Evolutionary conservation across 2,329 filamentous ascomycete species (phyloP).

Genomic region (Cadophora sp.): DNA sequence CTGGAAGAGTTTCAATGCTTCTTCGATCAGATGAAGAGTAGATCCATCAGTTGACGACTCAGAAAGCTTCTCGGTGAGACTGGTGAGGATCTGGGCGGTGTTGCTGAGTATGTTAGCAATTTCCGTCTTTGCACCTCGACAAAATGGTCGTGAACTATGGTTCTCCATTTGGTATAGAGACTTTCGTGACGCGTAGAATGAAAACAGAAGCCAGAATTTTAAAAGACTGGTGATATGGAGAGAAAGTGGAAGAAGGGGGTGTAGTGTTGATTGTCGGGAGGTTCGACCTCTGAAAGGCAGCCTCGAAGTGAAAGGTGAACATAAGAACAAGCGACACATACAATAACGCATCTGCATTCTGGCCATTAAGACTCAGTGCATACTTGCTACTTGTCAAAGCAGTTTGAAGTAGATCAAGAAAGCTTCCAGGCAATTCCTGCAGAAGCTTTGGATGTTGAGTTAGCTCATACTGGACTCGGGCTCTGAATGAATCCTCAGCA

Average conservation of each 20-base stretch:
- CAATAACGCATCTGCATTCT: constrained; percentile 73
- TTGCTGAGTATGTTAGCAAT: constrained; percentile 53
- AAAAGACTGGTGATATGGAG: not conserved
- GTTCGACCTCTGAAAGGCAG: not conserved
- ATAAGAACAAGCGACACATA: constrained; percentile 33
- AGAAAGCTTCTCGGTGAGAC: constrained; percentile 65
- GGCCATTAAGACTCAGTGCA: constrained; percentile 63
- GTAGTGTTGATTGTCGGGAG: not conserved
- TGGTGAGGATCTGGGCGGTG: constrained; percentile 71
- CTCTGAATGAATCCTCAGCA: constrained; percentile 50
- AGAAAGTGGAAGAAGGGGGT: not conserved
- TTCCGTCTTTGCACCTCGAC: not conserved
- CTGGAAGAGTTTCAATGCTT: constrained; percentile 67
- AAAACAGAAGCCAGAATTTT: not conserved
- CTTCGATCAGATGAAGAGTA: constrained; percentile 58
- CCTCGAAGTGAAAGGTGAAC: not conserved
- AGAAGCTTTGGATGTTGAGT: constrained; percentile 69
- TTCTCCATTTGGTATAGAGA: not conserved
- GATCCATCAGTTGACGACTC: constrained; percentile 47
- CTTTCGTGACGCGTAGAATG: not conserved
- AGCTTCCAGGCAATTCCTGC: constrained; percentile 60
- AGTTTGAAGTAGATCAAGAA: constrained; percentile 61
- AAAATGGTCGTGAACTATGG: not conserved
- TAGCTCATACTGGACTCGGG: constrained; percentile 72
- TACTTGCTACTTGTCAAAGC: constrained; percentile 69